Conservation (phyloP, 2,329 filamentous ascomycete species). For the Penicillium sp. region DNA sequence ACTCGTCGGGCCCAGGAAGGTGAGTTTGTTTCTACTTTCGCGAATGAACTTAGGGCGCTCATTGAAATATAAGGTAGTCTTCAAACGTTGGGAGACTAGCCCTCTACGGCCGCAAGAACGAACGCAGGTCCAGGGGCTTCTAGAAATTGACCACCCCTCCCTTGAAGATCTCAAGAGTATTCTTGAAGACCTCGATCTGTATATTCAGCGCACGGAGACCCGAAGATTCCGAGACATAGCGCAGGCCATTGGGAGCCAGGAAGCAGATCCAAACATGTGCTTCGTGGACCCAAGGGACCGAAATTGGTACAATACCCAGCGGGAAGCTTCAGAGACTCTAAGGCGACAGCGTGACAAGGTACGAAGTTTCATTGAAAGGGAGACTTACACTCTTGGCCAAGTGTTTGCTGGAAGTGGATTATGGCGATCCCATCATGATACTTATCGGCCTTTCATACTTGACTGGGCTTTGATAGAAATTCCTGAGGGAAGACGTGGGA, state of each 20-base stretch:
- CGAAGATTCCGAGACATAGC: not conserved
- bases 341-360: not conserved
- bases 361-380: not conserved
- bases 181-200: not conserved
- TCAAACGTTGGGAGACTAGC: not conserved
- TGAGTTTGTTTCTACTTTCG: not conserved
- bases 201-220: too few species aligned
- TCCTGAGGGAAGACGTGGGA: not conserved
- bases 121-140: not conserved
- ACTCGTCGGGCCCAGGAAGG: not conserved
- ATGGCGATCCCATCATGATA: not conserved
- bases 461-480: not conserved
- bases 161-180: not conserved
- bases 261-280: not conserved
- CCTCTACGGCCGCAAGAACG: not conserved
- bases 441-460: not conserved
- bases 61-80: not conserved
- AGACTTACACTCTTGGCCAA: not conserved
- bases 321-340: not conserved
- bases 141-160: not conserved
- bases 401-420: not conserved
- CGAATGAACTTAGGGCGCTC: not conserved
- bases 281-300: not conserved
- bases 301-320: not conserved
- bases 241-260: not conserved